Evolutionary conservation across 1,139 yeast genomes (phyloP), one percentile per base, ranked within the genome.

Genomic region (Barnettozyma hawaiiensis): DNA sequence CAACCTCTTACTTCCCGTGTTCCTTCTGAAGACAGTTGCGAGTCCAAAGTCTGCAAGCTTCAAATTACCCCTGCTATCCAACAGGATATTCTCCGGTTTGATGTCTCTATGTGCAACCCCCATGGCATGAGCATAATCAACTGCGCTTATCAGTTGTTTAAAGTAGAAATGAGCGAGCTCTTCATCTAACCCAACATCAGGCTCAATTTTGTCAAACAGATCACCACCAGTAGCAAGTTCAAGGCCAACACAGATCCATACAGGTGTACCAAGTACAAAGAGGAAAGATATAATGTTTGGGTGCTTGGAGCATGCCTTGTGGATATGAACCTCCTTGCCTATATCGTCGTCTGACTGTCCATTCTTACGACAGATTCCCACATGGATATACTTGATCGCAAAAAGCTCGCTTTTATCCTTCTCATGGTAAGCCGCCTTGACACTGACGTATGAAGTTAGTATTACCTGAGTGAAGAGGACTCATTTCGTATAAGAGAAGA

Each of bases 91-190:
- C 57, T 87, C 96, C 0, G 96, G 96, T 58, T 87, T 87, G 45
- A 89, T 84, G 59, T 87, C 96, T 49, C 96, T 63, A 64, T 87
- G 96, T 5, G 94, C 90, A 34, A 87, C 83, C 41, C 92, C 87
- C 40, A 72, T 73, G 3, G 71, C 67, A 58, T 87, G 96, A 33
- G 86, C 58, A 52, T 69, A 77, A 6, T 65, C 67, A 14, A 78
- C 61, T 0, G 83, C 84, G 42, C 71, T 75, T 2, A 78, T 66
- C 47, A 81, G 61, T 50, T 81, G 86, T 38, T 71, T 72, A 57
- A 80, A 81, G 54, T 81, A 82, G 53, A 82, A 75, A 48, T 81
- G 85, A 1, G 85, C 82, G 20, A 81, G 71, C 31, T 77, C 80
- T 44, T 72, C 76, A 45, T 76, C 81, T 1, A 81, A 78, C 2